Percentiles rank a stretch among this genome's conserved stretches.
Evolutionary conservation across 805 yeast species (phyloP).

Genomic region (Ogataea minuta): DNA sequence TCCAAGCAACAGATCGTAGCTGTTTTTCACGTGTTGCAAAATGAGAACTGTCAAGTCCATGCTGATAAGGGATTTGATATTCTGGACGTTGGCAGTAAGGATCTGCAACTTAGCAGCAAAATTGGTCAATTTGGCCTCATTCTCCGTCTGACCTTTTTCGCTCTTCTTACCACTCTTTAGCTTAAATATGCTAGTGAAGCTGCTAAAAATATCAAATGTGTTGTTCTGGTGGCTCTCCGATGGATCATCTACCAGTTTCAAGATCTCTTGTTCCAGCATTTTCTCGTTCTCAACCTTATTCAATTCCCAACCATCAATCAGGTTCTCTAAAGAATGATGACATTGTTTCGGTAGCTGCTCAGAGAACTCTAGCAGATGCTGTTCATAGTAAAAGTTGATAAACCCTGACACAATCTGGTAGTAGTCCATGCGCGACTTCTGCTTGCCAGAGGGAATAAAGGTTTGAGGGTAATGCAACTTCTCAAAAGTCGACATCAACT

Average conservation of each 20-base stretch:
- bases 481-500: slow-evolving; percentile 25
- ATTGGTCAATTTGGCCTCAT: slow-evolving; percentile 44
- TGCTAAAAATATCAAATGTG: slow-evolving; percentile 52
- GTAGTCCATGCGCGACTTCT: slow-evolving; percentile 29
- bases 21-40: slow-evolving; percentile 63
- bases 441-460: slow-evolving; percentile 2
- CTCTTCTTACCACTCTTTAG: slow-evolving; percentile 26
- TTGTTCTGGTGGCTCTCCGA: slow-evolving; percentile 31
- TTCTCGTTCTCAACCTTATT: slow-evolving; percentile 37
- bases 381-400: slow-evolving; percentile 37
- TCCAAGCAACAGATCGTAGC: slow-evolving; percentile 56
- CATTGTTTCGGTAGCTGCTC: slow-evolving; percentile 35
- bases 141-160: slow-evolving; percentile 31
- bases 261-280: slow-evolving; percentile 39
- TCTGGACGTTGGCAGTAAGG: slow-evolving; percentile 68
- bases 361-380: slow-evolving; percentile 34
- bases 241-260: slow-evolving; percentile 32
- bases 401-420: slow-evolving; percentile 30
- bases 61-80: slow-evolving; percentile 73
- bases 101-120: slow-evolving; percentile 80
- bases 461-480: slow-evolving; percentile 30
- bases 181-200: slow-evolving; percentile 63
- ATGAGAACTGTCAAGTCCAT: slow-evolving; percentile 75
- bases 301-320: slow-evolving; percentile 41
- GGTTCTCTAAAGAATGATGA: slow-evolving; percentile 26